A percentile compares a stretch with the other conserved stretches of the same genome.
phyloP scores from a whole-genome alignment of 1,139 yeast species.

The Hyphopichia burtonii region DNA sequence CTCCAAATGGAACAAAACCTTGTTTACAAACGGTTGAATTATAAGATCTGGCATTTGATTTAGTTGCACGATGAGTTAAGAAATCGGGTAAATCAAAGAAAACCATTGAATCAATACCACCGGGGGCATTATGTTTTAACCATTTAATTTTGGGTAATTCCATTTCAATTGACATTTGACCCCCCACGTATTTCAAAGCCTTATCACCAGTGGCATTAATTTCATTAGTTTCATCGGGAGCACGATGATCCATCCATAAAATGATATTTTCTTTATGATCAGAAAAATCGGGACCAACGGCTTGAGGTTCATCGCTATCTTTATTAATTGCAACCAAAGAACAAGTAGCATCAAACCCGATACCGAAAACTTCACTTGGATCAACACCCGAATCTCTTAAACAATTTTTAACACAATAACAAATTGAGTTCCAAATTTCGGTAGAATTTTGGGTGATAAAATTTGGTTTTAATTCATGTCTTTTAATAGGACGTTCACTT shows the following conservation, averaged over 20 bases:
- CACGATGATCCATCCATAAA: slow-evolving; percentile 98
- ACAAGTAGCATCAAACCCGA: slow-evolving; percentile 97
- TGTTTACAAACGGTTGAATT: slow-evolving; percentile 95
- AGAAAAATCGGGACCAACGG: slow-evolving; percentile 88
- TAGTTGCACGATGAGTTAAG: slow-evolving; percentile 88
- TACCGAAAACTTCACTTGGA: slow-evolving; percentile 67
- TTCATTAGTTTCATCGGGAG: slow-evolving; percentile 75
- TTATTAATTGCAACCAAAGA: slow-evolving; percentile 82
- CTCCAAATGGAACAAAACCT: slow-evolving; percentile 90
- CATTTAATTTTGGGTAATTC: slow-evolving; percentile 96
- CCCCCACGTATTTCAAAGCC: slow-evolving; percentile 89
- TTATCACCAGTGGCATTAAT: slow-evolving; percentile 81
- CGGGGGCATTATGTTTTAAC: slow-evolving; percentile 84
- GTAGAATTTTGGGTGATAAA: slow-evolving; percentile 81
- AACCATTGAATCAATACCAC: slow-evolving; percentile 63
- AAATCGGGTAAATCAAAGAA: slow-evolving; percentile 92
- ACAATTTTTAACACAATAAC: slow-evolving; percentile 75
- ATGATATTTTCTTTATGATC: slow-evolving; percentile 77
- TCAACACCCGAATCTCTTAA: slow-evolving; percentile 73
- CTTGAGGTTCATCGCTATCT: slow-evolving; percentile 65
- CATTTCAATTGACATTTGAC: slow-evolving; percentile 97
- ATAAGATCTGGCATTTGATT: slow-evolving; percentile 78
- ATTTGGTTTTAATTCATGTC: slow-evolving; percentile 72
- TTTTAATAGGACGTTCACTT: slow-evolving; percentile 73
- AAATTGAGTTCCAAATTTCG: slow-evolving; percentile 91